Evolutionary conservation across 345 rosid genomes (phyloP).

Genomic region (Linum usitatissimum): DNA sequence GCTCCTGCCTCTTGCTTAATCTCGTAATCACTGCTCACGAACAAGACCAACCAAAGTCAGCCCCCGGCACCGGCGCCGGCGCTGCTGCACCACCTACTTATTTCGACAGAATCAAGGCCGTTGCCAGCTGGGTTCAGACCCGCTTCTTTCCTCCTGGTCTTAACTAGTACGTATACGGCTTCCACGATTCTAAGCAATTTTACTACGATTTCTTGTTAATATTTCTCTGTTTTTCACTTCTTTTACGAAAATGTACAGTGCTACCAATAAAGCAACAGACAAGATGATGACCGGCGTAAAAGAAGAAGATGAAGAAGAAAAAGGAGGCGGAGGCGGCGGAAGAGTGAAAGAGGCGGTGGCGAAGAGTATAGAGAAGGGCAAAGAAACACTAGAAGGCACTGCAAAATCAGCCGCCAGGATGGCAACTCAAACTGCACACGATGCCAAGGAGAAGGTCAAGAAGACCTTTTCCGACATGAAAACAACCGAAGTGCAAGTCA

Average conservation of each 20-base stretch:
- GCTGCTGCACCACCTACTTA: not conserved
- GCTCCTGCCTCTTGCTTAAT: too few relatives aligned
- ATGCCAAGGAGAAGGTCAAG: constrained; percentile 10
- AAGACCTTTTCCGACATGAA: not conserved
- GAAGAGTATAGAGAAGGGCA: constrained; percentile 14
- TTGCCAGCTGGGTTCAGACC: not conserved
- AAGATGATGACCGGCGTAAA: too few relatives aligned
- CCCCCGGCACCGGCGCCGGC: too few relatives aligned
- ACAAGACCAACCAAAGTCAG: too few relatives aligned
- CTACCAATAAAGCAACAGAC: not conserved
- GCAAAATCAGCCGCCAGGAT: constrained; percentile 13
- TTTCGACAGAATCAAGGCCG: not conserved
- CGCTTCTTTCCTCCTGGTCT: not conserved
- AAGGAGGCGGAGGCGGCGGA: not conserved
- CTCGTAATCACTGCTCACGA: too few relatives aligned
- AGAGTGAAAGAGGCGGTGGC: constrained; percentile 13
- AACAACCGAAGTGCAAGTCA: not conserved
- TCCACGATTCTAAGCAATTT: too few relatives aligned
- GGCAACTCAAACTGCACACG: constrained; percentile 5
- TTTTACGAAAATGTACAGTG: too few relatives aligned
- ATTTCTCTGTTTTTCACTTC: too few relatives aligned
- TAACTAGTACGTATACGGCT: not conserved
- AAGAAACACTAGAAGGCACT: constrained; percentile 11
- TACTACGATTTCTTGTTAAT: too few relatives aligned
- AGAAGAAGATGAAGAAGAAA: too few relatives aligned